A percentile compares a stretch with the other conserved stretches of the same genome.
These are phyloP conservation scores for Claviceps cyperi DNA, from an alignment of 2,329 filamentous ascomycete species.

Conservation along the genomic window DNA sequence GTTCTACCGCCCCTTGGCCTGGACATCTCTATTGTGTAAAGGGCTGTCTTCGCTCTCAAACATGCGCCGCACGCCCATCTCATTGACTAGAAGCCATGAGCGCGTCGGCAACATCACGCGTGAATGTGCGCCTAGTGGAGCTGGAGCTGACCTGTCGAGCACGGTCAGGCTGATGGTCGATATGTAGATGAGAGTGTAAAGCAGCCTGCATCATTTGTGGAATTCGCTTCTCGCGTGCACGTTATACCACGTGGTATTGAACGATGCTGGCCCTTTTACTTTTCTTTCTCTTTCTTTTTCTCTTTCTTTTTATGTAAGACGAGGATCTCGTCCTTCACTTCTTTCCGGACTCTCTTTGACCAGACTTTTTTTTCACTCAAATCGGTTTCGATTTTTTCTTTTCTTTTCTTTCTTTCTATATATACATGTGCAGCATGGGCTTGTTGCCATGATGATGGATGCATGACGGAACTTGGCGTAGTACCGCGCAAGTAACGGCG, in stretches of 20 bases:
- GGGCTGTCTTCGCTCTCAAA: not conserved
- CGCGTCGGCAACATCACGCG: not conserved
- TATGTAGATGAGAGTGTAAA: constrained; percentile 3
- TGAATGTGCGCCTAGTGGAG: not conserved
- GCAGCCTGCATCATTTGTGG: not conserved
- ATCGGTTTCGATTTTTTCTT: not conserved
- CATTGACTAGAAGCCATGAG: not conserved
- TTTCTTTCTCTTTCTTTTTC: constrained; percentile 7
- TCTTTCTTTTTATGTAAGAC: constrained; percentile 7
- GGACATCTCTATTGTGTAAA: constrained; percentile 14
- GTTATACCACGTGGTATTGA: constrained; percentile 19
- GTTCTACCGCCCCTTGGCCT: constrained; percentile 26
- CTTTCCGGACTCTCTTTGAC: not conserved
- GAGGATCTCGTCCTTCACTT: constrained; percentile 4
- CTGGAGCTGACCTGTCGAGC: not conserved
- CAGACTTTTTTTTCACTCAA: not conserved
- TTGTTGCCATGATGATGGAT: constrained; percentile 9
- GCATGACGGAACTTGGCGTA: constrained; percentile 6
- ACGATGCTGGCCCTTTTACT: constrained; percentile 17
- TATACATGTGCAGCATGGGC: constrained; percentile 4
- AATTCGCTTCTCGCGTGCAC: constrained; percentile 23
- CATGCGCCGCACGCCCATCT: not conserved
- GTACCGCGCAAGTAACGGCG: constrained; percentile 2
- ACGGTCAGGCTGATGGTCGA: not conserved
- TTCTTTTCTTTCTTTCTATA: not conserved